Evolutionary conservation across 2,329 filamentous ascomycete species (phyloP).

Genomic region (Neofusicoccum kwambonambiense): DNA sequence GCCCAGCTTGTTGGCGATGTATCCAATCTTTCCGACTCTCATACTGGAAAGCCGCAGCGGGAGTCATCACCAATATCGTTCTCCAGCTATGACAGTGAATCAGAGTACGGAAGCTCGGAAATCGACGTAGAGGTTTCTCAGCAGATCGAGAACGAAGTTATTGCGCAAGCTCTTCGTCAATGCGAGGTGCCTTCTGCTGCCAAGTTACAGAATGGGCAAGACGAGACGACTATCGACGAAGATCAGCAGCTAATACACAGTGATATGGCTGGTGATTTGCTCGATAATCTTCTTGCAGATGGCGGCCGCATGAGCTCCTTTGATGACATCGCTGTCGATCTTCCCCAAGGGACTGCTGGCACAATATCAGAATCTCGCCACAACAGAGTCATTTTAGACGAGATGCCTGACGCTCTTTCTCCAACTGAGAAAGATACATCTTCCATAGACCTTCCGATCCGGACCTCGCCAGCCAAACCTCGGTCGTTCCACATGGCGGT

Average conservation of each 20-base stretch:
- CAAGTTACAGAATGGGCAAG: background rate
- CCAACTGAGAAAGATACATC: slow-evolving; percentile 2
- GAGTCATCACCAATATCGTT: background rate
- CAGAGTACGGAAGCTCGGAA: background rate
- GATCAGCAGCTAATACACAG: background rate
- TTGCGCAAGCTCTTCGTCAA: slow-evolving; percentile 8
- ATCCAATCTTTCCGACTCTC: background rate
- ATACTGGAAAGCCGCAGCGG: background rate
- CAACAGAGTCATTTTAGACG: background rate
- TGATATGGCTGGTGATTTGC: background rate
- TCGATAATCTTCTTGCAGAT: background rate
- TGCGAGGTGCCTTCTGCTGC: background rate
- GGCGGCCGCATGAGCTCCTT: slow-evolving; percentile 1
- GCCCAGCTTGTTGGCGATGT: slow-evolving; percentile 4
- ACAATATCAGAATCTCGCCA: background rate
- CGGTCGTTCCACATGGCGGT: background rate
- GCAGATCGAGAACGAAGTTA: slow-evolving; percentile 15
- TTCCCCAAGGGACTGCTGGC: slow-evolving; percentile 11
- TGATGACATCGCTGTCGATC: background rate
- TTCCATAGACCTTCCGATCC: background rate
- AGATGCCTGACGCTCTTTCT: background rate
- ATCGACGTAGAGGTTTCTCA: background rate
- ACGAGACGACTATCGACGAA: background rate
- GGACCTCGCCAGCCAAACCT: background rate
- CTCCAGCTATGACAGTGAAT: background rate